Evolutionary conservation across 768 basidiomycete species (phyloP).

Genomic region (Lactarius evosmus): DNA sequence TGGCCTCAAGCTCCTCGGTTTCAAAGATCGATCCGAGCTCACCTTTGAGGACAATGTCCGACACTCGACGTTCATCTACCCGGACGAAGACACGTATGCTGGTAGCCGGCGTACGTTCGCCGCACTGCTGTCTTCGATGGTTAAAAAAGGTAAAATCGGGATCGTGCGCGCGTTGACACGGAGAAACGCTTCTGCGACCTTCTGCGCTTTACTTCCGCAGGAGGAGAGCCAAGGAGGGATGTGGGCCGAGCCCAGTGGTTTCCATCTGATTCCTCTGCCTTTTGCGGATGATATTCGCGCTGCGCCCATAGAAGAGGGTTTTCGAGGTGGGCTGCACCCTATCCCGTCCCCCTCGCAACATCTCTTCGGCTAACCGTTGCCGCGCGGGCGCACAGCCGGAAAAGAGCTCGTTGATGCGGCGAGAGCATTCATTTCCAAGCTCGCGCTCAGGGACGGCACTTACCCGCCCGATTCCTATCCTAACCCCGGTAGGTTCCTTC

Average conservation of each 20-base stretch:
- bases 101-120: conserved; percentile 92
- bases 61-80: conserved; percentile 88
- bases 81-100: conserved; percentile 84
- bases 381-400: conserved; percentile 47
- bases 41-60: conserved; percentile 88
- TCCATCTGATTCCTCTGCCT: conserved; percentile 90
- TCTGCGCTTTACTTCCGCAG: conserved; percentile 86
- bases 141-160: conserved; percentile 77
- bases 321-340: conserved; percentile 49
- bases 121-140: conserved; percentile 79
- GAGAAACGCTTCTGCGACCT: conserved; percentile 68
- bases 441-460: conserved; percentile 70
- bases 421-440: conserved; percentile 69
- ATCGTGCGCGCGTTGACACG: conserved; percentile 69
- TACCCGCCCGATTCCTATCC: conserved; percentile 90
- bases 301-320: conserved; percentile 63
- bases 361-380: conserved; percentile 9
- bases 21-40: conserved; percentile 70
- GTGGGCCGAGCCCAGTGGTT: conserved; percentile 81
- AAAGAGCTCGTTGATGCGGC: conserved; percentile 67
- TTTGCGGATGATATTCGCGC: conserved; percentile 92
- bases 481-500: conserved; percentile 67
- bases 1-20: conserved; percentile 89
- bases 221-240: conserved; percentile 69
- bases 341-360: conserved; percentile 9